Base-by-base conservation (phyloP, 176 grass and related monocot genomes). In the Dendrocalamus sinicus region DNA sequence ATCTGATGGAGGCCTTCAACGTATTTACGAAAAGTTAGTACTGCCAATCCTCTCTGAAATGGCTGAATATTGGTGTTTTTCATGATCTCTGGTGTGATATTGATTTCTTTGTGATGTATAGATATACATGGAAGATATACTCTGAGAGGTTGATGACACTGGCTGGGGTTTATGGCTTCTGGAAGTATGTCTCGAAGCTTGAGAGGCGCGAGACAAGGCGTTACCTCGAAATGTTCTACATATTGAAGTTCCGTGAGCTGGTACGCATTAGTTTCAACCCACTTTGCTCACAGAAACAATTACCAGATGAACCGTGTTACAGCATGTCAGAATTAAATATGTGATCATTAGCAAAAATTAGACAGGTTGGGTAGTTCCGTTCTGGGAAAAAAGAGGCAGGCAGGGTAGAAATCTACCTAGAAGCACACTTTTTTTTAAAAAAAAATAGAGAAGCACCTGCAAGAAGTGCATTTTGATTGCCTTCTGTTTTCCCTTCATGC, bases 121-220 rank as follows among this genome's bases (percentile, higher is more conserved):
- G 96, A 86, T 95, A 95, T 79, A 98, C 96, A 79, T 98, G 96
- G 96, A 98, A 92, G 77, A 95, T 92, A 50, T 98, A 98, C 85
- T 98, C 96, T 1, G 93, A 95, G 83, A 98, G 96, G 81, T 72
- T 98, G 81, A 92, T 98, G 96, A 98, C 91, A 75, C 17, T 98
- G 58, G 89, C 96, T 69, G 93, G 96, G 43, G 96, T 98, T 58
- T 98, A 98, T 69, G 89, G 96, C 47, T 98, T 95, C 78, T 98
- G 93, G 93, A 98, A 98, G 76, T 92, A 95, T 79, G 96, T 91
- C 8, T 98, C 96, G 0, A 98, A 98, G 86, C 93, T 98, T 11
- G 96, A 98, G 86, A 95, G 96, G 78, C 86, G 86, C 17, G 91
- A 98, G 84, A 98, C 88, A 1, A 87, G 93, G 22, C 90, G 96